phyloP scores from a whole-genome alignment of 148 eudicot species.

The Limonium bicolor region DNA sequence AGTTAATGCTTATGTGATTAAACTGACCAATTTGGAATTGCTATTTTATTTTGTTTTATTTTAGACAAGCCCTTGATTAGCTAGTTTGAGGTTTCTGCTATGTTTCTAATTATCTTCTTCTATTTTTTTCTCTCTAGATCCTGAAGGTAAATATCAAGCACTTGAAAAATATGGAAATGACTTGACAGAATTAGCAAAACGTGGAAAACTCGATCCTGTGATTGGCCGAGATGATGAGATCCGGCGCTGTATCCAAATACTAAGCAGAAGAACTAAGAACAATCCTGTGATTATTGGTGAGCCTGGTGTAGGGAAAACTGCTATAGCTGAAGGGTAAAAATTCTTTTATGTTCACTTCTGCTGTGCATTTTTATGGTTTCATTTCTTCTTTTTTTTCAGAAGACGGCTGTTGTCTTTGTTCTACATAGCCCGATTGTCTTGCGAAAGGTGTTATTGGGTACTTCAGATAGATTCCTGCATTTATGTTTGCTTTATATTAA shows the following conservation, averaged over 20 bases:
- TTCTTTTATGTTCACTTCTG: not conserved
- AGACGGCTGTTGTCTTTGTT: too few relatives aligned
- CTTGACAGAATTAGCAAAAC: conserved; percentile 85
- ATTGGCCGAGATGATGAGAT: conserved; percentile 98
- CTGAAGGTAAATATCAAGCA: conserved; percentile 90
- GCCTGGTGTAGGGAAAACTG: conserved; percentile 99
- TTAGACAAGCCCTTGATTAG: too few relatives aligned
- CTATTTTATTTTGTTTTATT: not conserved
- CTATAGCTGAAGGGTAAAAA: conserved; percentile 94
- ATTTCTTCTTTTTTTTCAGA: too few relatives aligned
- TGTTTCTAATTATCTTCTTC: conserved; percentile 1
- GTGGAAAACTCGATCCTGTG: conserved; percentile 95
- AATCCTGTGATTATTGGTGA: conserved; percentile 99
- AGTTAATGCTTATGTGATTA: too few relatives aligned
- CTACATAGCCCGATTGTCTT: too few relatives aligned
- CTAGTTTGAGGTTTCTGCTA: not conserved
- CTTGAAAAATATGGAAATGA: conserved; percentile 93
- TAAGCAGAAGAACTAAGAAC: conserved; percentile 86
- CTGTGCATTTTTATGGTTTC: too few relatives aligned
- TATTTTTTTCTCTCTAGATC: conserved; percentile 29
- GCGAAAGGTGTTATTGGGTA: too few relatives aligned
- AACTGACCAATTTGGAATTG: too few relatives aligned
- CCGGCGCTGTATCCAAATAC: conserved; percentile 90
- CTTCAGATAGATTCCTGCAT: too few relatives aligned
- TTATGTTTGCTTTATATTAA: too few relatives aligned